Percentiles rank a stretch among this genome's conserved stretches.
Conservation (phyloP, 441 rosid species). For the Macaranga tanarius region DNA sequence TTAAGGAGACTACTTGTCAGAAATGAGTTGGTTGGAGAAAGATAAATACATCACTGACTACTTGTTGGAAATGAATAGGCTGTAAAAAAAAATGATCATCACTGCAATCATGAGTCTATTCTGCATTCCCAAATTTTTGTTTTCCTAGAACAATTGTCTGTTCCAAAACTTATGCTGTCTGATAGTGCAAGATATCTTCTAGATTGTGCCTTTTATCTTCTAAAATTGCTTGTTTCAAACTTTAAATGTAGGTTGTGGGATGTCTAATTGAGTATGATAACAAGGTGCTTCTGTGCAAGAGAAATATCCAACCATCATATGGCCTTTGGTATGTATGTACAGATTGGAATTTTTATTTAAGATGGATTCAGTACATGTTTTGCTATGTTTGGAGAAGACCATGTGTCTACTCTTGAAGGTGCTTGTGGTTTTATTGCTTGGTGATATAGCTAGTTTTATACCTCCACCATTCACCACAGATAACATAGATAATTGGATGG, state of each 20-base stretch:
- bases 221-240: conserved; percentile 20
- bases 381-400: background rate
- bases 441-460: background rate
- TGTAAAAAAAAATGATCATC: background rate
- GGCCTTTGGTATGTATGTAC: conserved; percentile 70
- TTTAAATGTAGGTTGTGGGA: conserved; percentile 72
- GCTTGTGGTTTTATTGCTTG: conserved; percentile 14
- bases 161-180: background rate
- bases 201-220: conserved; percentile 1
- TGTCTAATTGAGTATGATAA: conserved; percentile 87
- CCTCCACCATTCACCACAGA: background rate
- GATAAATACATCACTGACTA: background rate
- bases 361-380: background rate
- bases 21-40: background rate
- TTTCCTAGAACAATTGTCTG: background rate
- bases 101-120: background rate
- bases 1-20: background rate
- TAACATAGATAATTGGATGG: conserved; percentile 20
- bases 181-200: background rate
- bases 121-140: background rate
- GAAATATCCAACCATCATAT: conserved; percentile 89
- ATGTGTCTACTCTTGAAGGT: conserved; percentile 4
- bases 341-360: conserved; percentile 6
- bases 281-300: conserved; percentile 88
- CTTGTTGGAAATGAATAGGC: background rate